Percentiles rank a stretch among this genome's conserved stretches.
These are phyloP conservation scores for Globisporangium recalcitrans DNA, from an alignment of 352 stramenopile species.

Conservation along the genomic window DNA sequence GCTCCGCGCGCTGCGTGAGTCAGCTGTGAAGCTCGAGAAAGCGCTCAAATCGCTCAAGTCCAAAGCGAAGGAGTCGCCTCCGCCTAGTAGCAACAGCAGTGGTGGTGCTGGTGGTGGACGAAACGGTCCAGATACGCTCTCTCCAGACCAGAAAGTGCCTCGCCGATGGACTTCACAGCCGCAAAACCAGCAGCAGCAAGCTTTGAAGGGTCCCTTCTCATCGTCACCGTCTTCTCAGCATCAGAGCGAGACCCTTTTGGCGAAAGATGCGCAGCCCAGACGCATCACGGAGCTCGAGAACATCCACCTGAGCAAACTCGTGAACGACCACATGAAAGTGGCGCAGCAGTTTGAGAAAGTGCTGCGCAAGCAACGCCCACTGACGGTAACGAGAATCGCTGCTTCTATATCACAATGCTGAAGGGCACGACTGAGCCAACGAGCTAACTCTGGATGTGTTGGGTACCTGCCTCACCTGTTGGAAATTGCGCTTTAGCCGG, in stretches of 20 bases:
- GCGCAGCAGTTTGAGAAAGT: conserved; percentile 20
- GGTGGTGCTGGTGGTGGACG: neutral
- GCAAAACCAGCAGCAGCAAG: neutral
- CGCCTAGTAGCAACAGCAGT: neutral
- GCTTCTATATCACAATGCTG: neutral
- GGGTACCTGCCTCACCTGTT: too few species aligned
- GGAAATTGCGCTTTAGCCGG: neutral
- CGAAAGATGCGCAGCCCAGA: neutral
- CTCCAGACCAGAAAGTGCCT: conserved; percentile 3
- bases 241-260: neutral
- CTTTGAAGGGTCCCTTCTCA: neutral
- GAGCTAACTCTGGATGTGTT: neutral
- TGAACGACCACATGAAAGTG: conserved; percentile 25
- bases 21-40: neutral
- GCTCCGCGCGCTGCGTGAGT: conserved; percentile 3
- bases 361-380: conserved; percentile 18
- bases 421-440: neutral
- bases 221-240: neutral
- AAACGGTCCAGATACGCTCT: neutral
- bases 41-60: conserved; percentile 1
- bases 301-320: conserved; percentile 23
- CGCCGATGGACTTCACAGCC: neutral
- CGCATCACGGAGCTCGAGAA: conserved; percentile 13
- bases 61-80: neutral
- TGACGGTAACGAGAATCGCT: conserved; percentile 10